phyloP scores from a whole-genome alignment of 441 rosid genomes.

The Gossypium schwendimanii region DNA sequence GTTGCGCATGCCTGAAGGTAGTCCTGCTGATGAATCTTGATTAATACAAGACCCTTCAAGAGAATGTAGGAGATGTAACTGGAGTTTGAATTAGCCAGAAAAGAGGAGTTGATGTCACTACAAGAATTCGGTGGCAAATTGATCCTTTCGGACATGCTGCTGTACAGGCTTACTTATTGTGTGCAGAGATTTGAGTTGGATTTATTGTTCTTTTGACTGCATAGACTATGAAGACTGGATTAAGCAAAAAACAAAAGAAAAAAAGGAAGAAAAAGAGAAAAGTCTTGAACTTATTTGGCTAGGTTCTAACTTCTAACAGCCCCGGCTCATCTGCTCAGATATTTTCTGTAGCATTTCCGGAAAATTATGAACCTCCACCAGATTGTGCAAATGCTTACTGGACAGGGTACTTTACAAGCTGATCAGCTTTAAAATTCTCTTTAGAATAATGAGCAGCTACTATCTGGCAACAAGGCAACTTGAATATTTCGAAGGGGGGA shows the following conservation, averaged over 20 bases:
- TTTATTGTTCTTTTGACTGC: conserved; percentile 77
- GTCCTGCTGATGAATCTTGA: too few relatives aligned
- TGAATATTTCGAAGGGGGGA: conserved; percentile 78
- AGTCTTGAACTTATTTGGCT: conserved; percentile 96
- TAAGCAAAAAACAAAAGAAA: conserved; percentile 38
- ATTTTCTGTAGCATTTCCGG: conserved; percentile 93
- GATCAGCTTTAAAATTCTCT: conserved; percentile 84
- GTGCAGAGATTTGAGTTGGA: conserved; percentile 97
- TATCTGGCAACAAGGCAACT: conserved; percentile 94
- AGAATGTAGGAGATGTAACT: too few relatives aligned
- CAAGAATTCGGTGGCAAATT: conserved; percentile 99
- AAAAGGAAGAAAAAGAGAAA: conserved; percentile 43
- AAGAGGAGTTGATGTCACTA: conserved; percentile 71
- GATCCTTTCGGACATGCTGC: conserved; percentile 99
- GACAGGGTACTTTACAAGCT: conserved; percentile 95
- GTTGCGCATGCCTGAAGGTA: too few relatives aligned
- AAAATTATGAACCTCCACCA: conserved; percentile 87
- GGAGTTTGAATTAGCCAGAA: neutral
- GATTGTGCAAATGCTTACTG: conserved; percentile 90
- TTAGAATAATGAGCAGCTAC: conserved; percentile 87
- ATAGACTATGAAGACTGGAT: conserved; percentile 93
- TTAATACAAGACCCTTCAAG: too few relatives aligned
- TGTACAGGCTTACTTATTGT: conserved; percentile 90
- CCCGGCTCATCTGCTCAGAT: conserved; percentile 88
- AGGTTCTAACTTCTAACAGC: conserved; percentile 55